Evolutionary conservation across 2,329 filamentous ascomycete species (phyloP), one percentile per base, ranked within the genome.

Genomic region (Aspergillus sp.): DNA sequence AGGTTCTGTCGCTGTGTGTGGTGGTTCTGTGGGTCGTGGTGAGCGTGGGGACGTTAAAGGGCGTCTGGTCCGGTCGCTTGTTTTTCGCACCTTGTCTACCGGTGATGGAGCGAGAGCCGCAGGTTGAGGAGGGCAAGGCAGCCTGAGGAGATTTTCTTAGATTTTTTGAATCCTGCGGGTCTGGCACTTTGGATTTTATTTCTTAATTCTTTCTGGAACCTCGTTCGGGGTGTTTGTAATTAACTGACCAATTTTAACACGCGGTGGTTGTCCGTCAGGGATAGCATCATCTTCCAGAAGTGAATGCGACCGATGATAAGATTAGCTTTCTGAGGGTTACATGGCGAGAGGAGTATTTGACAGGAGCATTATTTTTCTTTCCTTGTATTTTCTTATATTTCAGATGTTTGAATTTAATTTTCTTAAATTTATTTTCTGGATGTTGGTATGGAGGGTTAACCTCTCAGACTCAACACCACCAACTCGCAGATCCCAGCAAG

Each of bases 41-140:
- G 2, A 79, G 80, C 3, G 60, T 71, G 16, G 77, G 79, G 1
- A 87, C 85, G 0, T 67, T 81, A 1, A 75, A 75, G 63, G 81
- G 81, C 1, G 80, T 80, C 1, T 72, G 78, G 58, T 77, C 75
- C 3, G 83, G 84, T 1, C 71, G 79, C 20, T 60, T 87, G 29
- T 84, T 86, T 65, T 75, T 80, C 61, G 83, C 84, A 6, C 84
- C 84, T 9, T 86, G 84, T 69, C 65, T 86, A 55, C 75, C 73
- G 49, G 75, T 79, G 62, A 64, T 75, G 54, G 65, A 59, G 56
- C 50, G 50, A 3, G 49, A 51, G 10, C 61, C 65, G 31, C 61
- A 67, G n/a, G 61, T 64, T 14, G 61, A 49, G 12, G 52, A 65
- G 52, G 49, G 45, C 1, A 68, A 69, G 49, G 56, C 42, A 39